Percentiles rank a stretch among this genome's conserved stretches.
Conservation (phyloP, 176 grass and related monocot species). For the Tillandsia leiboldiana region DNA sequence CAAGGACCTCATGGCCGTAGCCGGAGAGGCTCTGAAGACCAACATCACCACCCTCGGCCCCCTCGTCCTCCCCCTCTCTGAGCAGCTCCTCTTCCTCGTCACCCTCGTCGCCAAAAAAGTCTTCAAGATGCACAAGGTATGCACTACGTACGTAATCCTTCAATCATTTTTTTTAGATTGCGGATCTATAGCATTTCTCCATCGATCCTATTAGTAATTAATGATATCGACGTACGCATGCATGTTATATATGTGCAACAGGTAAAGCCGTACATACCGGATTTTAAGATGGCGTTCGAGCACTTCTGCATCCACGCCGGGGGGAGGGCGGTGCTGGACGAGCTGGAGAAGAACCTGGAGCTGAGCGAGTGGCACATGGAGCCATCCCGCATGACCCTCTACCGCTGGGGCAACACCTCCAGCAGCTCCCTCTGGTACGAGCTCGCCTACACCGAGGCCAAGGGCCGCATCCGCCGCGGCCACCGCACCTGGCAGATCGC, state of each 20-base stretch:
- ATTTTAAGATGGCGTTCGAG: conserved; percentile 94
- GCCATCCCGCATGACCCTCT: conserved; percentile 56
- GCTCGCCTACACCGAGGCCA: conserved; percentile 50
- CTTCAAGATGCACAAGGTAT: conserved; percentile 10
- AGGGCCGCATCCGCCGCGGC: conserved; percentile 32
- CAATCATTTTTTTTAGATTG: too few relatives aligned
- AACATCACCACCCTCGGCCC: conserved; percentile 89
- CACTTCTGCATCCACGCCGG: conserved; percentile 99
- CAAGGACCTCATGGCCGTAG: conserved; percentile 86
- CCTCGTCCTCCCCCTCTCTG: conserved; percentile 72
- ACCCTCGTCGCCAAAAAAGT: conserved; percentile 35
- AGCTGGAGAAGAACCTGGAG: conserved; percentile 57
- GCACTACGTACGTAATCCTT: too few relatives aligned
- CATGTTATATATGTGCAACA: too few relatives aligned
- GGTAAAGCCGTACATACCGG: conserved; percentile 57
- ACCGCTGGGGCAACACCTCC: conserved; percentile 69
- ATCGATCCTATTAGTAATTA: too few relatives aligned
- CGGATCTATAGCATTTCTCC: too few relatives aligned
- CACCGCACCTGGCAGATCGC: conserved; percentile 46
- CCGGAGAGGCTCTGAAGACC: conserved; percentile 55
- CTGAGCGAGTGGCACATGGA: conserved; percentile 58
- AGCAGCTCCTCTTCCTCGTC: conserved; percentile 62
- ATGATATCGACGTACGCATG: too few relatives aligned
- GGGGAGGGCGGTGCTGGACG: conserved; percentile 63
- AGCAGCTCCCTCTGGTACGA: conserved; percentile 70